Evolutionary conservation across 2,329 filamentous ascomycete species (phyloP).

Genomic region (Tolypocladium ovalisporum): DNA sequence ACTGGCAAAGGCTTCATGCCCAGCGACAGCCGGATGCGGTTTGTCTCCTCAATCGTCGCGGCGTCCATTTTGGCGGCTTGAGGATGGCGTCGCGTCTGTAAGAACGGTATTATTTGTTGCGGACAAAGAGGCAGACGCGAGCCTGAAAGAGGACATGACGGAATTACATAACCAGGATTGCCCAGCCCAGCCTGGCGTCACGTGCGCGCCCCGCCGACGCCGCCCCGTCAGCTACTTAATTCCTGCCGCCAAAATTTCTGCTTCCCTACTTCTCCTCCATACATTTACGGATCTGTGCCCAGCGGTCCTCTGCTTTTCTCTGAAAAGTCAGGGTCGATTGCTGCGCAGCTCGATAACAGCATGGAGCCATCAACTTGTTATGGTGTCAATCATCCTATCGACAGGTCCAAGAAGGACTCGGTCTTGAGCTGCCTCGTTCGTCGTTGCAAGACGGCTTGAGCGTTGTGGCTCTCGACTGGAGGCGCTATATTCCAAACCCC

Average conservation of each 20-base stretch:
- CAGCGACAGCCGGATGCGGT: slow-evolving; percentile 79
- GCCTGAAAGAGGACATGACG: neutral
- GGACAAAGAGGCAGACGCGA: neutral
- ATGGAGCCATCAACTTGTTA: slow-evolving; percentile 66
- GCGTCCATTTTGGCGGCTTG: slow-evolving; percentile 39
- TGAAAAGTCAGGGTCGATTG: slow-evolving; percentile 55
- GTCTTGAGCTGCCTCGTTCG: slow-evolving; percentile 56
- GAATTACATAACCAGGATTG: neutral
- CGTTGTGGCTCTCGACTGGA: slow-evolving; percentile 47
- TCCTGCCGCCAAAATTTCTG: slow-evolving; percentile 5
- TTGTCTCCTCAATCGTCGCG: slow-evolving; percentile 82
- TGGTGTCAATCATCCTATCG: slow-evolving; percentile 87
- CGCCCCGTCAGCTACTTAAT: neutral
- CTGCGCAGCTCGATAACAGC: slow-evolving; percentile 73
- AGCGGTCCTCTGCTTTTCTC: slow-evolving; percentile 53
- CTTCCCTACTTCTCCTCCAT: slow-evolving; percentile 22
- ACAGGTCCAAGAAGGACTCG: slow-evolving; percentile 83
- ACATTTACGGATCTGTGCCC: slow-evolving; percentile 72
- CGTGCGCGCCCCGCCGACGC: neutral
- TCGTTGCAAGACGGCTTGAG: slow-evolving; percentile 49
- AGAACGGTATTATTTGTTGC: neutral
- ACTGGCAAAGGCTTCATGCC: slow-evolving; percentile 85
- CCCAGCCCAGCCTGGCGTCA: neutral
- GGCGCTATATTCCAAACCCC: slow-evolving; percentile 82
- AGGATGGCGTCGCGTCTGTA: neutral